Base-by-base conservation (phyloP, 805 yeast genomes). In the Hemisphaericaspora nanyangensis region DNA sequence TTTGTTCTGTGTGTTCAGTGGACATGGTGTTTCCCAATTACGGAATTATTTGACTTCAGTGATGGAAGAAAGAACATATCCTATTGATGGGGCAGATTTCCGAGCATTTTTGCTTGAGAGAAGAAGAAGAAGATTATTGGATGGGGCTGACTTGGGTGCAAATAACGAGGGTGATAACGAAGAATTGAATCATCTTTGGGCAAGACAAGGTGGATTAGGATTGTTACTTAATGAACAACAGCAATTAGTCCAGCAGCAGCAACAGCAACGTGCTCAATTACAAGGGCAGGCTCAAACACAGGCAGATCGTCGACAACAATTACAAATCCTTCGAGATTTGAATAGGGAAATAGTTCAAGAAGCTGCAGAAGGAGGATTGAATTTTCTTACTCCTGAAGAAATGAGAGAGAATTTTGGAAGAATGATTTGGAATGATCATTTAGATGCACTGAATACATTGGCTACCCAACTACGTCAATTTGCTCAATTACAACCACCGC, bases 1-100 rank as follows among this genome's bases (percentile, higher is more conserved):
- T 17, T 73, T 85, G 35, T 91, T 93, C 55, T 91, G 98, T 65
- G 99, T 91, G 10, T 93, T 89, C 56, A 82, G 91, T 25, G 98
- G 98, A 1, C 78, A 77, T 43, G 97, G 97, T 7, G 96, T 93
- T 13, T 76, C 70, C 35, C 77, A 79, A 43, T 70, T 91, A 46
- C 76, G 96, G 46, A 79, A 77, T 29, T 82, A 84, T 56, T 70
- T 91, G 34, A 80, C 74, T 52, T 61, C 58, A 48, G 51, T 58
- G 8, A 63, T 64, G 67, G 67, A 62, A 39, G 67, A 60, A 37
- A 42, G 63, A 26, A 50, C 61, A 2, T 61, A 62, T 42, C 54
- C 50, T 31, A 47, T 63, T 17, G 68, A 63, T 31, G 64, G 60
- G 30, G 60, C 58, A 17, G 62, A 60, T 30, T 52, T 57, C 40